A percentile compares a stretch with the other conserved stretches of the same genome.
Conservation (phyloP, 1,284 basidiomycete species). For the Leccinum subspadiceum region DNA sequence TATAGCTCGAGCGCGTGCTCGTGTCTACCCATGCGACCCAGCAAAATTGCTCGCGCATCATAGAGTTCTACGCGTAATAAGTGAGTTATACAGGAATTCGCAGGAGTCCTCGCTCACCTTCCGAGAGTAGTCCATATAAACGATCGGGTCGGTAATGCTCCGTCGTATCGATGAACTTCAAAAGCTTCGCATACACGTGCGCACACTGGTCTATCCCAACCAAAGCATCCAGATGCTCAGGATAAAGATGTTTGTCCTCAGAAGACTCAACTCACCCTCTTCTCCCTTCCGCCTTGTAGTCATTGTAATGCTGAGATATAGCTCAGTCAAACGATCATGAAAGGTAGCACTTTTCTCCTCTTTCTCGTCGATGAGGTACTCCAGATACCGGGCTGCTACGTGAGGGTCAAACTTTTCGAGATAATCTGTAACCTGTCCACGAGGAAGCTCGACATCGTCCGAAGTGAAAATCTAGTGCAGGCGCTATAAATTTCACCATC, state of each 20-base stretch:
- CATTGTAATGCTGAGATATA: slow-evolving; percentile 74
- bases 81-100: background rate
- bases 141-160: slow-evolving; percentile 76
- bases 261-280: slow-evolving; percentile 42
- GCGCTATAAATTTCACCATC: background rate
- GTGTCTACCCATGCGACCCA: slow-evolving; percentile 89
- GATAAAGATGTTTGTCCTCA: background rate
- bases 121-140: slow-evolving; percentile 74
- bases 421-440: slow-evolving; percentile 70
- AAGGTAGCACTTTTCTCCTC: slow-evolving; percentile 67
- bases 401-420: slow-evolving; percentile 68
- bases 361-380: slow-evolving; percentile 77
- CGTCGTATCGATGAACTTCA: slow-evolving; percentile 76
- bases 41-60: slow-evolving; percentile 85
- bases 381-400: slow-evolving; percentile 82
- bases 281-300: slow-evolving; percentile 53
- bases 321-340: slow-evolving; percentile 86
- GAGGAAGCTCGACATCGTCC: slow-evolving; percentile 89
- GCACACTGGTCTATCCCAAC: slow-evolving; percentile 38
- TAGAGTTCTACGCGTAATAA: slow-evolving; percentile 58
- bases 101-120: slow-evolving; percentile 49
- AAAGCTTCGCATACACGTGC: slow-evolving; percentile 64
- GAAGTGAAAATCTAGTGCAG: slow-evolving; percentile 83
- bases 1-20: slow-evolving; percentile 93
- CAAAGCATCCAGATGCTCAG: background rate